Evolutionary conservation across 139 green algal species (phyloP).

Genomic region (Micractinium conductrix): DNA sequence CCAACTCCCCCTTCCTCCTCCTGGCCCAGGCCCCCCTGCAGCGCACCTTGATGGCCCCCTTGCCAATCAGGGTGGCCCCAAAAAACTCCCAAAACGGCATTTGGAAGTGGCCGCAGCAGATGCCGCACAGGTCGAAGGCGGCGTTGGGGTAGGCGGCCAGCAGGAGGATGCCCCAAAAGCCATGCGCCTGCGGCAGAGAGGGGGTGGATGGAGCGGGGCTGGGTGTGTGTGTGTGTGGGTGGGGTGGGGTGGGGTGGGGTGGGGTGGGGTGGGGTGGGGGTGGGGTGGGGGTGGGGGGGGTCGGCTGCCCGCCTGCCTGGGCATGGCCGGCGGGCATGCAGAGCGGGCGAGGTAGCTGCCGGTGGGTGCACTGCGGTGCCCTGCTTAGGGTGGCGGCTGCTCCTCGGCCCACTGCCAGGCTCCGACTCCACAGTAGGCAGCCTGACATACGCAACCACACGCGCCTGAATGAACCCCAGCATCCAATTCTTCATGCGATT

Average conservation of each 20-base stretch:
- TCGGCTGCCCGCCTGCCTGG: no score
- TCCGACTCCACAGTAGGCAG: no score
- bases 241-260: neutral
- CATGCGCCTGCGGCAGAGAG: slow-evolving; percentile 50
- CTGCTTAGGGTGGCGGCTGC: no score
- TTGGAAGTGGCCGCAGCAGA: slow-evolving; percentile 89
- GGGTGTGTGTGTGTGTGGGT: neutral
- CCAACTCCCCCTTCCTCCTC: no score
- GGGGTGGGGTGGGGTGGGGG: neutral
- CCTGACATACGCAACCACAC: neutral
- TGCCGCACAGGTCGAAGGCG: slow-evolving; percentile 93
- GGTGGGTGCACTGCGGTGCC: no score
- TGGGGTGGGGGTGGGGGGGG: neutral
- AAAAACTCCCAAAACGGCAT: slow-evolving; percentile 97
- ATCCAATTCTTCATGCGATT: slow-evolving; percentile 82
- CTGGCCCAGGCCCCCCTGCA: slow-evolving; percentile 21
- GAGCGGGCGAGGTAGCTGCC: no score
- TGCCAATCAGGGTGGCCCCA: slow-evolving; percentile 84
- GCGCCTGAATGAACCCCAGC: slow-evolving; percentile 76
- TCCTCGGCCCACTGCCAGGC: no score
- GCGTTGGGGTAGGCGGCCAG: slow-evolving; percentile 92
- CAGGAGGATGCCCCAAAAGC: slow-evolving; percentile 89
- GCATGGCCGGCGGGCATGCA: no score
- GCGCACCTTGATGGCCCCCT: slow-evolving; percentile 84
- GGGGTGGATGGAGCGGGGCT: neutral